Evolutionary conservation across 2,329 filamentous ascomycete species (phyloP), one percentile per base, ranked within the genome.

Genomic region (Truncatella angustata): DNA sequence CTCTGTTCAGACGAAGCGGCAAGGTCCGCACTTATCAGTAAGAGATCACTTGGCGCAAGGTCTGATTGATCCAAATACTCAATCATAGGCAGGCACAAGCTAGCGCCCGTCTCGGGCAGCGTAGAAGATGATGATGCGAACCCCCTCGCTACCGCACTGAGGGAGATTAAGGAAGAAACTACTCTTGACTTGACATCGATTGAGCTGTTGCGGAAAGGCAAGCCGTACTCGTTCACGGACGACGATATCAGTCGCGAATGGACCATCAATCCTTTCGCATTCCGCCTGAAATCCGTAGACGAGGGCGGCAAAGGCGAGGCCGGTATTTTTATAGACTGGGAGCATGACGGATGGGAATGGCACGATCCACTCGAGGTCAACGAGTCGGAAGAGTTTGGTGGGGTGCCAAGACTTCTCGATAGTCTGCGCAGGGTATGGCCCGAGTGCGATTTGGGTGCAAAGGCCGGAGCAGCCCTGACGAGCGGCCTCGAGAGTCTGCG

Each of bases 131-230:
- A 66, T 0, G 85, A 88, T 58, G 53, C 68, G 3, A 74, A 66
- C 20, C 79, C 84, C 0, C 64, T 84, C 5, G 69, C 73, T 3
- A 79, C 85, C 0, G 85, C 85, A 23, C 80, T 79, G 74, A 76
- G 85, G 12, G 84, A 87, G 65, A 71, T 88, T 20, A 60, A 64
- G 4, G 84, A 88, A 62, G 85, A 88, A 63, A 87, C 85, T 0
- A 73, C 70, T 1, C 72, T 88, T 11, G 77, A 73, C 0, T 56
- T 69, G 0, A 60, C 67, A 0, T 73, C 74, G 0, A 61, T 86
- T 5, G 69, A 71, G 2, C 70, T 84, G 20, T 73, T 82, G 58
- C 76, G 81, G 16, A 71, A 75, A 21, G 85, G 84, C 1, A 83
- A 83, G 53, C 75, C 78, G 3, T 88, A 81, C 58, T 70, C 72